phyloP scores from a whole-genome alignment of 148 eudicot species.

The Vaccinium corymbosum region DNA sequence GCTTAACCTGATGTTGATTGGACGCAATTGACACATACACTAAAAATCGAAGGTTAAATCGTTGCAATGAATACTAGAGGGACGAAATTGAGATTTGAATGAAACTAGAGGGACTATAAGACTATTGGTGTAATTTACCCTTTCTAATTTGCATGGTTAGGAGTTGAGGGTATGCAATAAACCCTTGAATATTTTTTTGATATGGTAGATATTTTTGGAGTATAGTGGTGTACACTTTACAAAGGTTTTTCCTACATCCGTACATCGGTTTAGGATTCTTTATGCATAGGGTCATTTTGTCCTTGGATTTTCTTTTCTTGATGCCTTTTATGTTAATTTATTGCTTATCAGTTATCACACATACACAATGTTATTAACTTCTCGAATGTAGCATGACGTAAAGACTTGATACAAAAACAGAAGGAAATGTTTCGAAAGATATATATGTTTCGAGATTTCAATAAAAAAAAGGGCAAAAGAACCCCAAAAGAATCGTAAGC shows the following conservation, averaged over 20 bases:
- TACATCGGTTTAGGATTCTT: background rate
- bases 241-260: background rate
- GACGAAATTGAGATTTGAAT: too few relatives aligned
- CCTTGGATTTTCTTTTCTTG: background rate
- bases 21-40: too few relatives aligned
- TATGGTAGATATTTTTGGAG: background rate
- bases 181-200: background rate
- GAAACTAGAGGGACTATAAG: too few relatives aligned
- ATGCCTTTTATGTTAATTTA: too few relatives aligned
- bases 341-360: too few relatives aligned
- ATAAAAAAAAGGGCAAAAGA: background rate
- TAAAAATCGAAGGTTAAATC: too few relatives aligned
- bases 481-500: background rate
- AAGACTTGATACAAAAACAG: too few relatives aligned
- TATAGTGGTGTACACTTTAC: background rate
- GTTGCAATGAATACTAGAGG: too few relatives aligned
- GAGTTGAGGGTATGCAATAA: background rate
- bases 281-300: background rate
- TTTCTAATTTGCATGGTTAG: background rate
- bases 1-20: too few relatives aligned
- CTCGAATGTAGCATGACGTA: too few relatives aligned
- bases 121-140: too few relatives aligned
- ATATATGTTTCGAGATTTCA: background rate
- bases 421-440: background rate
- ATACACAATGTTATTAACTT: too few relatives aligned